These are phyloP conservation scores for Laetiporus sulphureus DNA, from an alignment of 1,284 basidiomycete species.

Conservation along the genomic window DNA sequence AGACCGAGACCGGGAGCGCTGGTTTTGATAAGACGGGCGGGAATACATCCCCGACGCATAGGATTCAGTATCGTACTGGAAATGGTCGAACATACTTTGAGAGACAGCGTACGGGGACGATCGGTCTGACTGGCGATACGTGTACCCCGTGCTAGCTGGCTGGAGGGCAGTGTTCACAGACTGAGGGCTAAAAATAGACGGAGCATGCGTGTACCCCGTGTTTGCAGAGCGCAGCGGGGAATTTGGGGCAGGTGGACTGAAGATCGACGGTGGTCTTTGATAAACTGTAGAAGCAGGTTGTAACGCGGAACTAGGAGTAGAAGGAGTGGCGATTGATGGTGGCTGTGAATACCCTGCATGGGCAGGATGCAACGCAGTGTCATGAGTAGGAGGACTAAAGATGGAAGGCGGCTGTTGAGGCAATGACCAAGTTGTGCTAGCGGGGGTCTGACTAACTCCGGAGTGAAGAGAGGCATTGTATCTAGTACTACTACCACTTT, in stretches of 20 bases:
- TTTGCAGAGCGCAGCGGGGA: too few species aligned
- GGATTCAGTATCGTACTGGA: conserved; percentile 50
- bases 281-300: too few species aligned
- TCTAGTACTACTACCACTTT: neutral
- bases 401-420: conserved; percentile 5
- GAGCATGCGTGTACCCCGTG: too few species aligned
- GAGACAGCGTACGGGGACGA: conserved; percentile 14
- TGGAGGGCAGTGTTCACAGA: neutral
- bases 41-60: conserved; percentile 56
- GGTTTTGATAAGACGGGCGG: conserved; percentile 37
- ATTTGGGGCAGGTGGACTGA: too few species aligned
- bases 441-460: neutral
- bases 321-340: too few species aligned
- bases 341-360: conserved; percentile 13
- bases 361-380: conserved; percentile 3
- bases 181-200: conserved; percentile 13
- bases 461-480: neutral
- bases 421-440: neutral
- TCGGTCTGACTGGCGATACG: conserved; percentile 12
- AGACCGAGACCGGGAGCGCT: conserved; percentile 66
- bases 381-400: conserved; percentile 13
- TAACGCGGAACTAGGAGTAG: too few species aligned
- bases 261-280: too few species aligned
- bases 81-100: conserved; percentile 24
- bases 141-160: conserved; percentile 11